Evolutionary conservation across 345 rosid species (phyloP).

Genomic region (Trapa bicornis): DNA sequence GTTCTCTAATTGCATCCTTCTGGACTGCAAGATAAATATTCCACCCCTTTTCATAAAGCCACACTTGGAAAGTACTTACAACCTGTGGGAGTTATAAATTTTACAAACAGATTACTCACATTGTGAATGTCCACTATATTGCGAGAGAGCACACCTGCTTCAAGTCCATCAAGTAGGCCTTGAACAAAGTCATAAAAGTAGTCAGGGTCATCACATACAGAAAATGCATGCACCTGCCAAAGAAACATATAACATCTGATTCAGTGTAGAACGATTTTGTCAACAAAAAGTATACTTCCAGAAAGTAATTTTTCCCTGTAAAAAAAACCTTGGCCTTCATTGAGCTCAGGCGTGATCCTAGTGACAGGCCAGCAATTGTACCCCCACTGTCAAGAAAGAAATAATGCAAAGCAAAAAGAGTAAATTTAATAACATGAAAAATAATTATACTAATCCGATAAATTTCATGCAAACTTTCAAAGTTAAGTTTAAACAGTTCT

Average conservation of each 20-base stretch:
- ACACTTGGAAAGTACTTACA: not conserved
- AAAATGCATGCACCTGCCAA: conserved; percentile 81
- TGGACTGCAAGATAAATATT: not conserved
- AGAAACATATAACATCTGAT: not conserved
- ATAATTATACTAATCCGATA: not conserved
- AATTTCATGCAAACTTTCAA: not conserved
- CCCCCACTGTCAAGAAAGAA: conserved; percentile 51
- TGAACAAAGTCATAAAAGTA: conserved; percentile 78
- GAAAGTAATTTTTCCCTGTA: not conserved
- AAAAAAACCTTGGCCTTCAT: conserved; percentile 66
- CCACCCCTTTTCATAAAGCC: not conserved
- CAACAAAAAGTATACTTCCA: not conserved
- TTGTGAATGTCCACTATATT: conserved; percentile 55
- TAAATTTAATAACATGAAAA: not conserved
- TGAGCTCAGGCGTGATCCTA: conserved; percentile 65
- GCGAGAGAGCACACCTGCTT: conserved; percentile 55
- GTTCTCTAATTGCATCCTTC: not conserved
- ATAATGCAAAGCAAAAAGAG: conserved; percentile 3
- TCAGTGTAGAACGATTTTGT: not conserved
- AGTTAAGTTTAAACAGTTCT: not conserved
- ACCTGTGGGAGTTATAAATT: not conserved
- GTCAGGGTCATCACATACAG: conserved; percentile 86
- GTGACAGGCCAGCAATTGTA: conserved; percentile 74
- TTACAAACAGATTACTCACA: conserved; percentile 30
- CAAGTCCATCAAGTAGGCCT: conserved; percentile 70